phyloP scores from a whole-genome alignment of 169 alveolate species.

The Toxoplasma gondii region DNA sequence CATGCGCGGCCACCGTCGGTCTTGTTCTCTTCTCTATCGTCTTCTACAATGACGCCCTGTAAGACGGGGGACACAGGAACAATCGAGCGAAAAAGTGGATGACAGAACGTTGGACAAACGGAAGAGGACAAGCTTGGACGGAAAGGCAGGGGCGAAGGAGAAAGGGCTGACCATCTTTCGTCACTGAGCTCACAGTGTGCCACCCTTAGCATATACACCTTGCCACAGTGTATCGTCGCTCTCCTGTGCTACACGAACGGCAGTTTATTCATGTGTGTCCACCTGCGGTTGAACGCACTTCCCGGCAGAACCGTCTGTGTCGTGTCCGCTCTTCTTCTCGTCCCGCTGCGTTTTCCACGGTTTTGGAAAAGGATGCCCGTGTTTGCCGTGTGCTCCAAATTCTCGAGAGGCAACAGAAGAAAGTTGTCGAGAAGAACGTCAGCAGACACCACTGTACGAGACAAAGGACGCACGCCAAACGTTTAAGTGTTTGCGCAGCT shows the following conservation, averaged over 20 bases:
- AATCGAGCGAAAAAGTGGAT: background rate
- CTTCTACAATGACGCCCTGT: conserved; percentile 1
- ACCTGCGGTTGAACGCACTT: too few relatives aligned
- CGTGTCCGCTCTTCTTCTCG: too few relatives aligned
- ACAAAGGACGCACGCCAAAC: too few relatives aligned
- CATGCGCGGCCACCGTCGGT: conserved; percentile 3
- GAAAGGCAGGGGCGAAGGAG: background rate
- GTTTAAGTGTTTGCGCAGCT: too few relatives aligned
- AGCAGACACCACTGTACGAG: too few relatives aligned
- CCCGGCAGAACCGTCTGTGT: background rate
- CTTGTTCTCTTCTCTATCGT: background rate
- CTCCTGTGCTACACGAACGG: too few relatives aligned
- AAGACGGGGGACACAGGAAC: background rate
- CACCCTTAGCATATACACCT: background rate
- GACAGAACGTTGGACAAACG: background rate
- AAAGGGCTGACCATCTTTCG: background rate
- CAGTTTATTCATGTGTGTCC: background rate
- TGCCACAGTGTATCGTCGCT: background rate
- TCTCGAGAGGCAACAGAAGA: too few relatives aligned
- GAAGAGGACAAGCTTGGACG: background rate
- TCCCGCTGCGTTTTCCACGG: too few relatives aligned
- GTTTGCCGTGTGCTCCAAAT: too few relatives aligned
- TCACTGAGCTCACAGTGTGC: background rate
- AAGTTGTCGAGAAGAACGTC: too few relatives aligned
- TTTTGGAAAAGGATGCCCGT: too few relatives aligned